A percentile compares a stretch with the other conserved stretches of the same genome.
These are phyloP conservation scores for Pichia cabralensis DNA, from an alignment of 805 yeast genomes.

Conservation along the genomic window DNA sequence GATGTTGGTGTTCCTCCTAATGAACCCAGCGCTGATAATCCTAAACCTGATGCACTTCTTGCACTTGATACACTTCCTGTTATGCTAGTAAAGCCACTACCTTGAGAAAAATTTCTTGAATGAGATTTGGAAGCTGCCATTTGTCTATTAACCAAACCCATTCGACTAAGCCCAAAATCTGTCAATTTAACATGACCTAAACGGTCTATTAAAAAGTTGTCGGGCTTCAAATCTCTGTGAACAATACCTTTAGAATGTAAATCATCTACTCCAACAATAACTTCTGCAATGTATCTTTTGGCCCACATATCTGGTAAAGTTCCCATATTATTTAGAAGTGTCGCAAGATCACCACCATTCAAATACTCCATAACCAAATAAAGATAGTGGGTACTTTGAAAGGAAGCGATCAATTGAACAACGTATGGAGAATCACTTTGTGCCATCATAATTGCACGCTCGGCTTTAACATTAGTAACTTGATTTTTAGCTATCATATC, in stretches of 20 bases:
- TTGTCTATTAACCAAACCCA: slow-evolving; percentile 83
- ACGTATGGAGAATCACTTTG: slow-evolving; percentile 91
- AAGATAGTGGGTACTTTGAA: slow-evolving; percentile 78
- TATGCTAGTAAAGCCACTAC: neutral
- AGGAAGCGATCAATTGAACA: slow-evolving; percentile 78
- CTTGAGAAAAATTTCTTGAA: slow-evolving; percentile 1
- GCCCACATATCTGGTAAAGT: slow-evolving; percentile 83
- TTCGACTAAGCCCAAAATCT: slow-evolving; percentile 87
- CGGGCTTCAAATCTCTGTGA: slow-evolving; percentile 94
- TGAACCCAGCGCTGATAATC: slow-evolving; percentile 3
- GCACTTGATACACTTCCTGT: slow-evolving; percentile 6
- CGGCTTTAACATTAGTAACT: slow-evolving; percentile 87
- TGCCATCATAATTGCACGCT: slow-evolving; percentile 96
- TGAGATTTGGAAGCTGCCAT: slow-evolving; percentile 19
- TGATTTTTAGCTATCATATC: slow-evolving; percentile 98
- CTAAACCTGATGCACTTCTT: slow-evolving; percentile 4
- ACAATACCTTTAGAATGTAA: slow-evolving; percentile 82
- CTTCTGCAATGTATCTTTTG: slow-evolving; percentile 77
- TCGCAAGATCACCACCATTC: slow-evolving; percentile 93
- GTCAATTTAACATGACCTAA: slow-evolving; percentile 87
- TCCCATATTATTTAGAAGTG: slow-evolving; percentile 73
- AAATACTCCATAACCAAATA: slow-evolving; percentile 94
- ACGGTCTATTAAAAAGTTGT: slow-evolving; percentile 76
- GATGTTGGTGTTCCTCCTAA: slow-evolving; percentile 5
- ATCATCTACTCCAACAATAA: slow-evolving; percentile 82